These are phyloP conservation scores for Diospyros lotus DNA, from an alignment of 148 eudicot genomes.

Conservation along the genomic window DNA sequence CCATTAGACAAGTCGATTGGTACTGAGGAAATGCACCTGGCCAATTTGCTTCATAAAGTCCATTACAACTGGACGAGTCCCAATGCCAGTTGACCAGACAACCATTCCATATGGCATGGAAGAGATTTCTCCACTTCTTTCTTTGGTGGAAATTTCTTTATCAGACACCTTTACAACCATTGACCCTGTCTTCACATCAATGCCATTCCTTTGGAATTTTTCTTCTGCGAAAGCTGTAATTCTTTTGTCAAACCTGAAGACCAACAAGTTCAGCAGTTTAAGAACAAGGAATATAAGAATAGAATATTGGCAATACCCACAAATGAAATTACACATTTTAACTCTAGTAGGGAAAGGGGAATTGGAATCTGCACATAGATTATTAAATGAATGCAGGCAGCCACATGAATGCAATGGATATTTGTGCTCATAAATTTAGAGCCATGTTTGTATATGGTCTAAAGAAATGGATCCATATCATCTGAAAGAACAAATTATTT, in stretches of 20 bases:
- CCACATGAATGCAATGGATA: neutral
- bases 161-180: conserved; percentile 48
- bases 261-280: conserved; percentile 3
- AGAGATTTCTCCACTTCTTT: conserved; percentile 26
- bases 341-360: neutral
- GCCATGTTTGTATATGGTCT: neutral
- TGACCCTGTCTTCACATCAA: conserved; percentile 42
- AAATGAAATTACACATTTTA: neutral
- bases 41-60: conserved; percentile 66
- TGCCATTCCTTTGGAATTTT: conserved; percentile 46
- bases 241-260: conserved; percentile 51
- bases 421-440: neutral
- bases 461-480: neutral
- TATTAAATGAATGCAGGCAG: neutral
- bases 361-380: neutral
- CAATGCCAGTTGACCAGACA: conserved; percentile 65
- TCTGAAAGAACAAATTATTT: neutral
- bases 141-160: conserved; percentile 43
- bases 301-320: neutral
- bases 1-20: neutral
- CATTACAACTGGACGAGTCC: conserved; percentile 53
- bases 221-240: conserved; percentile 43
- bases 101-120: conserved; percentile 52
- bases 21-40: conserved; percentile 28
- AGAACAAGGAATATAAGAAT: neutral